phyloP scores from a whole-genome alignment of 176 grass and related monocot species.

The Cocos nucifera region DNA sequence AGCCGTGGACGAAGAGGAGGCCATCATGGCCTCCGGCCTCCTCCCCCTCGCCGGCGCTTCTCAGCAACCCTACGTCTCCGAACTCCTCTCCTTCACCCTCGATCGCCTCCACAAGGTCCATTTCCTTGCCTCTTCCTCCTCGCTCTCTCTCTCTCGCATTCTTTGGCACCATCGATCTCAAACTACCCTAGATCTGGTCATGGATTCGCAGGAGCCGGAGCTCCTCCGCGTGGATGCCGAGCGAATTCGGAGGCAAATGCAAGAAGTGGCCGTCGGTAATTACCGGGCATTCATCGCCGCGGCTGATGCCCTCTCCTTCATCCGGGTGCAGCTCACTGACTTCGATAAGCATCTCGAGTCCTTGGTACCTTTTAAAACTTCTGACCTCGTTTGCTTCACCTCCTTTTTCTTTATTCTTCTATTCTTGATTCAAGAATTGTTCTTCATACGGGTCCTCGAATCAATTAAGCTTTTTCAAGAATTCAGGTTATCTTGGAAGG shows the following conservation, averaged over 20 bases:
- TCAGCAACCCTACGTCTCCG: conserved; percentile 92
- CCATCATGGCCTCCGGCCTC: not conserved
- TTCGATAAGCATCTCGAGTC: conserved; percentile 85
- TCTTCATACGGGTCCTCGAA: too few species aligned
- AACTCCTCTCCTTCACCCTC: conserved; percentile 99
- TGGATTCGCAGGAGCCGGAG: conserved; percentile 76
- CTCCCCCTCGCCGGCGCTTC: conserved; percentile 47
- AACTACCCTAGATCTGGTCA: not conserved
- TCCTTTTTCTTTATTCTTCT: not conserved
- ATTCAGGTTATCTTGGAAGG: too few species aligned
- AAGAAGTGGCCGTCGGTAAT: conserved; percentile 98
- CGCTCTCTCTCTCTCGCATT: not conserved
- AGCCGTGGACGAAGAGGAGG: too few species aligned
- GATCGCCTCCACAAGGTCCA: conserved; percentile 91
- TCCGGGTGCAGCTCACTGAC: conserved; percentile 72
- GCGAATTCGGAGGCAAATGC: conserved; percentile 95
- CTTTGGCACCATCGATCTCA: too few species aligned
- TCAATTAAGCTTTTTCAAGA: too few species aligned
- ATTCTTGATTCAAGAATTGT: not conserved
- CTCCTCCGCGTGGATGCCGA: conserved; percentile 93
- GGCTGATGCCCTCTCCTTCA: conserved; percentile 85
- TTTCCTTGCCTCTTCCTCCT: not conserved
- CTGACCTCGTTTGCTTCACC: too few species aligned
- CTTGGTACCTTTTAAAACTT: conserved; percentile 36
- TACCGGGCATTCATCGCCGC: conserved; percentile 91